Conservation (phyloP, 768 basidiomycete species). For the Astraeus odoratus region DNA sequence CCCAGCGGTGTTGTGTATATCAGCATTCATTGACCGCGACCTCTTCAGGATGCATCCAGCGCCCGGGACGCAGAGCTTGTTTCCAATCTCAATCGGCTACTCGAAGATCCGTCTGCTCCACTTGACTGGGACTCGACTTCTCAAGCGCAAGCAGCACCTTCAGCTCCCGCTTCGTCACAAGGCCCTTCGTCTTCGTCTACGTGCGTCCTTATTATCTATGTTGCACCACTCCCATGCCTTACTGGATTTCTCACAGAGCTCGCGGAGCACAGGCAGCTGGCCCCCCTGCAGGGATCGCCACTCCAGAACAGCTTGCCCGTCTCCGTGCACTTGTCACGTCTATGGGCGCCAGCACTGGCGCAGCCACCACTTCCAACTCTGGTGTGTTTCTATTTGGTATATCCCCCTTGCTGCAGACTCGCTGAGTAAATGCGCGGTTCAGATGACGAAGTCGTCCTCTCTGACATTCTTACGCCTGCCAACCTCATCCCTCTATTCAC, state of each 20-base stretch:
- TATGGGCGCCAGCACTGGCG: constrained; percentile 30
- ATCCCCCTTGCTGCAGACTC: constrained; percentile 1
- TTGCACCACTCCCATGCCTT: background rate
- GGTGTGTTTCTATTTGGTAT: constrained; percentile 8
- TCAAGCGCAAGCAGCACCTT: constrained; percentile 26
- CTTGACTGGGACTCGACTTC: constrained; percentile 53
- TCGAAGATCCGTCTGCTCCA: constrained; percentile 58
- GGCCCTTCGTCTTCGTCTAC: constrained; percentile 26
- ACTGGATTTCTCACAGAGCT: constrained; percentile 3
- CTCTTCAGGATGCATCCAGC: constrained; percentile 55
- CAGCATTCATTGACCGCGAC: background rate
- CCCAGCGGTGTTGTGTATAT: background rate
- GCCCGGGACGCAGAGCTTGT: constrained; percentile 68
- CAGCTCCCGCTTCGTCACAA: constrained; percentile 20
- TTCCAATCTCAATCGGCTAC: constrained; percentile 60
- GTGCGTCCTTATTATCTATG: constrained; percentile 10
- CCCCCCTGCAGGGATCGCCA: constrained; percentile 19
- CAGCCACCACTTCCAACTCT: constrained; percentile 3
- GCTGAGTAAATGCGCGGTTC: background rate
- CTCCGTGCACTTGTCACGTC: constrained; percentile 48
- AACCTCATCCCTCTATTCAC: constrained; percentile 68
- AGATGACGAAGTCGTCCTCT: constrained; percentile 52
- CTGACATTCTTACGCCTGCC: constrained; percentile 68
- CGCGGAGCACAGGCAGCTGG: constrained; percentile 4
- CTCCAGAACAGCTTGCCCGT: constrained; percentile 62